Evolutionary conservation across 257 asterid species (phyloP).

Genomic region (Sherardia arvensis): DNA sequence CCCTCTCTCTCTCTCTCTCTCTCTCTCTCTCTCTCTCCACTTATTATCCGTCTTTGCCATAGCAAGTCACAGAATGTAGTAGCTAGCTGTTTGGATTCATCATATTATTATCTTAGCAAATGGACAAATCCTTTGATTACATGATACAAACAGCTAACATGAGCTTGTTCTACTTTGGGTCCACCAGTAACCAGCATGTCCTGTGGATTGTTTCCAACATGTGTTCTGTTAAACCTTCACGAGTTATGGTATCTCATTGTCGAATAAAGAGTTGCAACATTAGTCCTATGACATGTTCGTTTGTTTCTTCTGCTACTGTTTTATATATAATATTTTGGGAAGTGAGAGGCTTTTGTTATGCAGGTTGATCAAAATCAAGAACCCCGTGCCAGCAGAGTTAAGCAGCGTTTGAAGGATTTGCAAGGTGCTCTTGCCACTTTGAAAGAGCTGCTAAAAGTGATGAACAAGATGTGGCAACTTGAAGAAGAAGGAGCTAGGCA

Average conservation of each 20-base stretch:
- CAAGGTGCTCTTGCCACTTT: constrained; percentile 64
- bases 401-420: constrained; percentile 58
- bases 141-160: constrained; percentile 18
- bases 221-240: constrained; percentile 6
- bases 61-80: constrained; percentile 12
- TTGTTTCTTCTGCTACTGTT: not conserved
- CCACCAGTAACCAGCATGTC: constrained; percentile 48
- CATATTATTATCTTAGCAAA: constrained; percentile 18
- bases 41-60: constrained; percentile 1
- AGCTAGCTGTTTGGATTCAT: constrained; percentile 14
- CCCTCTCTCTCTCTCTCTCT: too few species aligned
- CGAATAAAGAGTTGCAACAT: not conserved
- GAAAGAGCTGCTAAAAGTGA: constrained; percentile 55
- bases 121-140: constrained; percentile 24
- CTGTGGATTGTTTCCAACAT: constrained; percentile 27
- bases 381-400: constrained; percentile 31
- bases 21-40: too few species aligned
- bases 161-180: constrained; percentile 34
- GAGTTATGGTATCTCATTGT: not conserved
- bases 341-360: not conserved
- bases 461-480: constrained; percentile 41
- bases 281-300: not conserved
- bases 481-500: constrained; percentile 51
- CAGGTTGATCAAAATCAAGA: constrained; percentile 55
- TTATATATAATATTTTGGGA: not conserved